Percentiles rank a stretch among this genome's conserved stretches.
phyloP scores from a whole-genome alignment of 2,329 filamentous ascomycete genomes.

The Dactylellina haptotyla region DNA sequence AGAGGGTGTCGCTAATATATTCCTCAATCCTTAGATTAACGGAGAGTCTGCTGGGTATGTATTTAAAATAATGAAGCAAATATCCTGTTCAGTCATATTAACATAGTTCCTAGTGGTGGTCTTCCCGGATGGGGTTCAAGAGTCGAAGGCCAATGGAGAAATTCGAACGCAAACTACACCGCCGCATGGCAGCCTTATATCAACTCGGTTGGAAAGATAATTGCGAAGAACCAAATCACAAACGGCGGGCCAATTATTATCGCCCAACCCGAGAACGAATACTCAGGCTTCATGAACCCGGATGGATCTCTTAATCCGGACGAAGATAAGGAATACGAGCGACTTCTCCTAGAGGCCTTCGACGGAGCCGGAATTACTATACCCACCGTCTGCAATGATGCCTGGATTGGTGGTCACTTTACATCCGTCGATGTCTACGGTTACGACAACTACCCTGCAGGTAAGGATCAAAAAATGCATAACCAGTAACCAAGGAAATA shows the following conservation, averaged over 20 bases:
- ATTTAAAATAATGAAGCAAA: too few relatives aligned
- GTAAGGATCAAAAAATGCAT: background rate
- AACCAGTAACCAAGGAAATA: too few relatives aligned
- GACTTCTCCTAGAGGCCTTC: constrained; percentile 60
- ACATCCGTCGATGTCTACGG: constrained; percentile 74
- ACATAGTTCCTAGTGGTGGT: constrained; percentile 71
- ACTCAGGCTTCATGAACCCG: constrained; percentile 63
- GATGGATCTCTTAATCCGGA: constrained; percentile 64
- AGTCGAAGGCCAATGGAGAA: constrained; percentile 56
- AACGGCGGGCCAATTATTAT: constrained; percentile 83
- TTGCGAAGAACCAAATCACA: constrained; percentile 81
- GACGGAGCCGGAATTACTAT: constrained; percentile 76
- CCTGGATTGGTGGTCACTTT: constrained; percentile 61
- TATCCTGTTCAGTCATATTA: background rate
- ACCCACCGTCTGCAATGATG: constrained; percentile 80
- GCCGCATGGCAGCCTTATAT: constrained; percentile 66
- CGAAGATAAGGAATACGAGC: constrained; percentile 63
- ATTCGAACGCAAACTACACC: constrained; percentile 55
- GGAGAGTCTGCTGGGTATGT: constrained; percentile 49
- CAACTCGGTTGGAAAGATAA: constrained; percentile 70
- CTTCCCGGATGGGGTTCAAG: constrained; percentile 83
- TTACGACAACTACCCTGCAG: constrained; percentile 71
- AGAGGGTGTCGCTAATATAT: background rate
- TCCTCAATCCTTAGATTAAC: constrained; percentile 55
- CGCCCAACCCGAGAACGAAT: constrained; percentile 84